Percentiles rank a stretch among this genome's conserved stretches.
These are phyloP conservation scores for Micractinium sp. DNA, from an alignment of 139 green algal species.

Conservation along the genomic window DNA sequence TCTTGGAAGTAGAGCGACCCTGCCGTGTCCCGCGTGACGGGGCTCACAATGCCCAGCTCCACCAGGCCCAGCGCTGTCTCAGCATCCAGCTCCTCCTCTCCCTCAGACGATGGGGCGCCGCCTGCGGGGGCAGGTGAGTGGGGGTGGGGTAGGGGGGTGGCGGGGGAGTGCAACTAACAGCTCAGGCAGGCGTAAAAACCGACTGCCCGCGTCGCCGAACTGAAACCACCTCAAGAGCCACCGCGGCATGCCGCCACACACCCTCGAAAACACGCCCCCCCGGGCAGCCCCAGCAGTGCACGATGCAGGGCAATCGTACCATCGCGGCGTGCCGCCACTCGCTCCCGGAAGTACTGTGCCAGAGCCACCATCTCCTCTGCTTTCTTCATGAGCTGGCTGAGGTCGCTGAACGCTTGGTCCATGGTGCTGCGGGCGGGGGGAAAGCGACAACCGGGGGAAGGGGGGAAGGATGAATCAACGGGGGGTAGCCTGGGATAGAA, in stretches of 20 bases:
- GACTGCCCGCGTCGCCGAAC: too few relatives aligned
- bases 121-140: not conserved
- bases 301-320: not conserved
- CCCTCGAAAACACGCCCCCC: too few relatives aligned
- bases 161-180: too few relatives aligned
- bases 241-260: too few relatives aligned
- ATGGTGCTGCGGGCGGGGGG: slow-evolving; percentile 35
- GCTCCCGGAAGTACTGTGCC: slow-evolving; percentile 71
- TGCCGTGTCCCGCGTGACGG: slow-evolving; percentile 87
- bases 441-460: not conserved
- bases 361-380: slow-evolving; percentile 86
- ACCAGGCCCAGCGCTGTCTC: slow-evolving; percentile 85
- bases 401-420: slow-evolving; percentile 76
- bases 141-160: too few relatives aligned
- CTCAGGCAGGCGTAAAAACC: too few relatives aligned
- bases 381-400: slow-evolving; percentile 80
- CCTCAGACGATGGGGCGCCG: too few relatives aligned
- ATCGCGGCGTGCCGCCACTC: not conserved
- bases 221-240: too few relatives aligned
- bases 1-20: slow-evolving; percentile 86
- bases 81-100: slow-evolving; percentile 62
- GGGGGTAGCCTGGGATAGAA: too few relatives aligned
- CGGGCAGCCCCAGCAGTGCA: not conserved
- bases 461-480: too few relatives aligned
- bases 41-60: slow-evolving; percentile 85